Base-by-base conservation (phyloP, 768 basidiomycete species). In the Termitomyces sp. region DNA sequence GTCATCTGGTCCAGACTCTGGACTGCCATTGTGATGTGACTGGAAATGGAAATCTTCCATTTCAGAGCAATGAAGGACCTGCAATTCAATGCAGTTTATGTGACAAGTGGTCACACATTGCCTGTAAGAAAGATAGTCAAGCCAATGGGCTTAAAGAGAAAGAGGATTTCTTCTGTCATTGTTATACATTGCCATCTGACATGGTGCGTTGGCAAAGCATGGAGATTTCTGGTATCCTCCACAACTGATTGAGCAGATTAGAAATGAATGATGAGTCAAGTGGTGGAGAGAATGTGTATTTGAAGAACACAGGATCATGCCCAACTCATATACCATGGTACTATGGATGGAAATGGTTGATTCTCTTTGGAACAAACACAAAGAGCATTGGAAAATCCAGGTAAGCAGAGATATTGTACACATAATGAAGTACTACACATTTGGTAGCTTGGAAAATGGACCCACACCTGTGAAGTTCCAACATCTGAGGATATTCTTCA, bases 401-500 rank as follows among this genome's bases (percentile, higher is more conserved):
- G 56, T 57, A 27, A 22, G 48, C 30, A 6, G 14, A 43, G 7
- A 30, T 30, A 30, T 30, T 13, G 20, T 24, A 55, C 10, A 55
- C 16, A n/a, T 45, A 2, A 47, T 18, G 36, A 47, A 5, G 5
- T 36, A 16, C 2, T 12, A 18, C 22, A 18, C 30, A 30, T 30
- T 3, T 12, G 12, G 1, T 50, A 57, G 56, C 42, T 57, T 10
- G 56, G 56, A 34, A 30, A 50, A 42, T 57, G 56, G 48, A 42
- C n/a, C 13, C 56, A 50, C 33, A 27, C 56, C 2, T 51, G 40
- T 30, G 22, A 50, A 6, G 40, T 57, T 4, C 39, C 16, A 50
- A 43, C 26, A 13, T n/a, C 48, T 3, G 48, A 57, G 18, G 56
- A 57, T 34, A 57, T 57, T 10, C 49, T 57, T 10, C 27, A n/a